Evolutionary conservation across 352 stramenopile genomes (phyloP), one percentile per base, ranked within the genome.

Genomic region (Aphanomyces astaci): DNA sequence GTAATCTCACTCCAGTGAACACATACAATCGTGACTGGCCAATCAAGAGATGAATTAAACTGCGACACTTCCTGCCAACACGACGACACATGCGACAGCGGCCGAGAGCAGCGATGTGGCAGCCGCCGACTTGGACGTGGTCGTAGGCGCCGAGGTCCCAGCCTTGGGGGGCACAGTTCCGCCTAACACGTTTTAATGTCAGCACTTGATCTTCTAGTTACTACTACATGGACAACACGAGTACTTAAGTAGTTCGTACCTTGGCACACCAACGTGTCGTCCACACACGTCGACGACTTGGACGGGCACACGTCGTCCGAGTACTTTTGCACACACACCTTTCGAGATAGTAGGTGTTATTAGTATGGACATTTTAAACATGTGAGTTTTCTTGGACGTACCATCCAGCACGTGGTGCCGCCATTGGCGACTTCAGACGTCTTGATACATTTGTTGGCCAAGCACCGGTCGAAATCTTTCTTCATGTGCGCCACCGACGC

Each of bases 311-410:
- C 30, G 0, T 24, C 62, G n/a, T 68, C 62, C 30, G 62, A 39
- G 27, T 48, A 68, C 62, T 57, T 68, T 60, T 68, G 62, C 30
- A 68, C 51, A 28, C 62, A 68, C 24, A 68, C 28, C 62, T 68
- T 46, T 32, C 39, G 2, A 49, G 3, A 24, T 55, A 49, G 25
- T 28, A 53, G 19, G 48, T 55, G 17, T 17, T 24, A 10, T 49
- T n/a, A 15, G 17, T n/a, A 49, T 49, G 40, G 22, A n/a, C 31
- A 55, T 17, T 31, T 11, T 1, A 49, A 1, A n/a, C 39, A 25
- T 13, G 36, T 27, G 2, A 0, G 13, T 15, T 17, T 10, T 63
- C 24, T 17, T 17, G 19, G n/a, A 17, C 24, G 43, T 68, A 68
- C 62, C 62, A 68, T 68, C 62, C 62, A 68, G 40, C 62, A 68